Conservation (phyloP, 352 stramenopile species). For the Pythium sukuiense region DNA sequence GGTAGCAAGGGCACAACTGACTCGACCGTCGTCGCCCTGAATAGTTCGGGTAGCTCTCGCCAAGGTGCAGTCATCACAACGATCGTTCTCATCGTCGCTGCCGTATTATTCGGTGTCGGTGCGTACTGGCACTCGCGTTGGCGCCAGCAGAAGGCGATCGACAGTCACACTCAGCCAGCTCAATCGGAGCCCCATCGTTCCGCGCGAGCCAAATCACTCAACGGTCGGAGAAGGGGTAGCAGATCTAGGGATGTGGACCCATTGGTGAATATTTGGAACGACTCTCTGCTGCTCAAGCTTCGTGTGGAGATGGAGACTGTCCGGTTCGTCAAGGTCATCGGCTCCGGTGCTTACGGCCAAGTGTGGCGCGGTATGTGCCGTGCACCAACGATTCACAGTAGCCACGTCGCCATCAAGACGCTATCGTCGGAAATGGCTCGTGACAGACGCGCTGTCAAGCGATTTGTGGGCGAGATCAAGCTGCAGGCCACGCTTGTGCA, state of each 20-base stretch:
- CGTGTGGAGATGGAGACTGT: constrained; percentile 10
- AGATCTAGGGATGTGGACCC: background rate
- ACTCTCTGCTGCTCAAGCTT: constrained; percentile 1
- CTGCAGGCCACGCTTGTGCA: constrained; percentile 14
- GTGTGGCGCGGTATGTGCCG: constrained; percentile 19
- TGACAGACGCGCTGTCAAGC: background rate
- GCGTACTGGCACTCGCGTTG: background rate
- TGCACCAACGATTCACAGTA: constrained; percentile 3
- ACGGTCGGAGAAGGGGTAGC: background rate
- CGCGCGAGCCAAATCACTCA: background rate
- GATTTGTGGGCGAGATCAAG: constrained; percentile 15
- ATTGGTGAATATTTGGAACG: constrained; percentile 9
- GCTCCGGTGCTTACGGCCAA: constrained; percentile 11
- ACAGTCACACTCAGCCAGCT: background rate
- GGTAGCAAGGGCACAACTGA: background rate
- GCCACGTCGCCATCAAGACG: constrained; percentile 23
- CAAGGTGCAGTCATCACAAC: constrained; percentile 8
- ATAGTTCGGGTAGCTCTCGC: background rate
- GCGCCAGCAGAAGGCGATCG: background rate
- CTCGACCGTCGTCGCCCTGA: background rate
- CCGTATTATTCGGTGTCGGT: constrained; percentile 4
- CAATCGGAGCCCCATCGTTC: background rate
- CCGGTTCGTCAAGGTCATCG: constrained; percentile 18
- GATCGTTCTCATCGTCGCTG: constrained; percentile 3
- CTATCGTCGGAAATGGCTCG: background rate